Evolutionary conservation across 495 filamentous ascomycete species (phyloP), one percentile per base, ranked within the genome.

Genomic region (Penicillium canariense): DNA sequence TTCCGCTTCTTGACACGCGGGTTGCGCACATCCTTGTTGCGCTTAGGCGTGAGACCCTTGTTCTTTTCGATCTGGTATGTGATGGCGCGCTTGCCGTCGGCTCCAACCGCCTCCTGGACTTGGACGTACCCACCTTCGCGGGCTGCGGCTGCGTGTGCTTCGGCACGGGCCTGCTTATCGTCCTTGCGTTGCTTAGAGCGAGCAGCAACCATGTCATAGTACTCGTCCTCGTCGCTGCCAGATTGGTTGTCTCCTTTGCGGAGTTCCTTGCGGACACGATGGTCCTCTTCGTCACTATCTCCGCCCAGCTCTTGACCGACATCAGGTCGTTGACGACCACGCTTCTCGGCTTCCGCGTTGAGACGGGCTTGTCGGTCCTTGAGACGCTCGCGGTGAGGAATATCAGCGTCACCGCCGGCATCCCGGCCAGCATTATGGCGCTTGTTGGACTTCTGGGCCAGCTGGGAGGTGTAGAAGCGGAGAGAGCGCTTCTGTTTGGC

Each of bases 1-100:
- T 87, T 88, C 73, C 89, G 81, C 88, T 97, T 98, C 87, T 97
- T 98, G 50, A 98, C 91, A 70, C 94, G 80, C 12, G 95, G 94
- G 73, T 98, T 98, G 55, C 94, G 80, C 43, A 88, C 84, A 49
- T 94, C 89, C 82, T 97, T 97, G 81, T 85, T 95, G 48, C 94
- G 80, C 66, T 88, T 83, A 46, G 92, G 88, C 59, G 89, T 84
- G 58, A 98, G 77, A 28, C 95, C 94, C 79, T 96, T 96, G 71
- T 98, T 98, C 83, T 96, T 96, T 79, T 91, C 79, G 66, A 98
- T 97, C 67, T 84, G 80, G 73, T 96, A 97, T 6, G 81, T 85
- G 69, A 97, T 94, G 63, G 87, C 86, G 42, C 95, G 80, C 77
- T 96, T 96, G 46, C 90, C 92, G 61, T 93, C 89, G 11, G 80